Evolutionary conservation across 2,329 filamentous ascomycete species (phyloP), one percentile per base, ranked within the genome.

Genomic region (Aphanocladium album): DNA sequence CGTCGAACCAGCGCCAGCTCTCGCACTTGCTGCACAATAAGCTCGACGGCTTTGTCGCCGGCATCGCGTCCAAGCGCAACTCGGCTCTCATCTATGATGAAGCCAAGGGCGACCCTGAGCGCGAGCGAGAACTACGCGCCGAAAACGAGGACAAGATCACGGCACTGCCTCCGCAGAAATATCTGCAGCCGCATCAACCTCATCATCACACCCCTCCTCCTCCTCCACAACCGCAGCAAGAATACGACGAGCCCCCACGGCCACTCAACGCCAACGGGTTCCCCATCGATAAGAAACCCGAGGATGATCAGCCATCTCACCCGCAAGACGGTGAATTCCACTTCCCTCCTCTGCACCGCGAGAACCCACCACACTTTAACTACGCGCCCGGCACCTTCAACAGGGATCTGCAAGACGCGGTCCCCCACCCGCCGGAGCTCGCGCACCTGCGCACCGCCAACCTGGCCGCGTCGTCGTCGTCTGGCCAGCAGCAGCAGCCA

Each of bases 61-160:
- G 89, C 49, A 91, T 96, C 60, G 92, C 90, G 4, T 89, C 89
- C 57, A 95, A 96, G 72, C 86, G 92, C 59, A 92, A 92, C 77
- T 96, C 91, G 5, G 88, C 90, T 2, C 77, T 93, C 49, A 96
- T 96, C 63, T 83, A 87, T 64, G 87, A 91, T 62, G 91, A 93
- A 76, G 90, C 92, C 1, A 85, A 86, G 63, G 90, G 90, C 19
- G 89, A 96, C 64, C 79, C 82, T 1, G 89, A 91, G n/a, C 83
- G 87, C 47, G 91, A 96, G 72, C 85, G 86, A 57, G 88, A 93
- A 71, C 81, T 96, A 4, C 85, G 90, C 35, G 85, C 83, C 30
- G 92, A 96, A 72, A 88, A 95, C 66, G 88, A 96, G 74, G 93
- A 96, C 70, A 85, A 84, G 58, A 89, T 96, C 68, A 90, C 90